phyloP scores from a whole-genome alignment of 2,329 filamentous ascomycete species.

The Fonsecaea erecta region DNA sequence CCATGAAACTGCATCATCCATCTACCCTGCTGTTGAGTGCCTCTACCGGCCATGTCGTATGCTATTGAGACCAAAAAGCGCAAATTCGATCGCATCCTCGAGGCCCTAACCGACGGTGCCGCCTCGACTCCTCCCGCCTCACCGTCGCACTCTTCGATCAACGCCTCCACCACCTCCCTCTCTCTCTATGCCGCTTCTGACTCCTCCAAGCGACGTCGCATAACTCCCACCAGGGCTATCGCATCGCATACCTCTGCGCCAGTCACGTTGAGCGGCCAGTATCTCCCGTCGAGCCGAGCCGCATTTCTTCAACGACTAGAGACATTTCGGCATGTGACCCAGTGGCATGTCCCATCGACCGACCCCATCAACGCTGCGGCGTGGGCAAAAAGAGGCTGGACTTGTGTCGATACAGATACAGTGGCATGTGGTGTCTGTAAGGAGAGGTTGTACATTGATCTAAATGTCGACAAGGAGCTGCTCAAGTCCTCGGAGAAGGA shows the following conservation, averaged over 20 bases:
- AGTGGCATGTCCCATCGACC: conserved; percentile 87
- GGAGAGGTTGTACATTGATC: conserved; percentile 79
- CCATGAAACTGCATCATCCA: neutral
- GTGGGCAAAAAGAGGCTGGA: conserved; percentile 94
- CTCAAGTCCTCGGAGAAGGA: conserved; percentile 31
- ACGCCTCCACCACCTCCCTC: conserved; percentile 23
- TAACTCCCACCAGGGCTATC: conserved; percentile 32
- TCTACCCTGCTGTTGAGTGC: neutral
- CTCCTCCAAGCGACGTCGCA: conserved; percentile 35
- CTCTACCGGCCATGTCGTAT: conserved; percentile 40
- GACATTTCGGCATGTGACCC: conserved; percentile 87
- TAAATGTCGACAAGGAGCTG: conserved; percentile 59
- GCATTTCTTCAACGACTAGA: conserved; percentile 80
- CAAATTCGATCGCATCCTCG: conserved; percentile 53
- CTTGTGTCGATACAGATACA: conserved; percentile 79
- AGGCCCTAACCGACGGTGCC: conserved; percentile 43
- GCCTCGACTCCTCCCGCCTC: conserved; percentile 12
- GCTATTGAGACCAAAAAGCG: conserved; percentile 53
- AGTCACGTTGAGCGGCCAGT: conserved; percentile 62
- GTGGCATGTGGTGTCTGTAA: conserved; percentile 86
- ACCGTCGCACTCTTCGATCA: conserved; percentile 28
- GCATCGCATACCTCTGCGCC: conserved; percentile 41
- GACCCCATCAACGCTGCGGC: conserved; percentile 83
- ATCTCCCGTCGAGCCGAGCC: conserved; percentile 82
- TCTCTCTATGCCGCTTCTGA: conserved; percentile 29